Base-by-base conservation (phyloP, 139 green algal species). In the Tetradesmus lagerheimii region DNA sequence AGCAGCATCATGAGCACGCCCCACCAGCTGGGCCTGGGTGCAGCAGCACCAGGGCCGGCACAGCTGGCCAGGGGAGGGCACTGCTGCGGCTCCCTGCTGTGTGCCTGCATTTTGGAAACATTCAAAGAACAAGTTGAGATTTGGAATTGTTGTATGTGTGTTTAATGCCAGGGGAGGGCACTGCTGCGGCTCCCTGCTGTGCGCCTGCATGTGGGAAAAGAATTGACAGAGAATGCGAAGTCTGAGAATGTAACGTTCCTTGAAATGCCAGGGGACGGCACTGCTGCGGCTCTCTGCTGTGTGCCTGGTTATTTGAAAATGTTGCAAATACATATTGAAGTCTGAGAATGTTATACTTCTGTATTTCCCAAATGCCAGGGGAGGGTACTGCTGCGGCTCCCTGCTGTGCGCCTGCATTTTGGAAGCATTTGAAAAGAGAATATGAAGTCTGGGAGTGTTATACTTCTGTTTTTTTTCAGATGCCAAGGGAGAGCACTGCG, bases 1-100 rank as follows among this genome's bases (percentile, higher is more conserved):
- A 87, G 50, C 34, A 87, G 47, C 81, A 87, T 34, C 50, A 87
- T 14, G 12, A 77, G 18, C 16, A 87, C n/a, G 27, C 81, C 81
- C 18, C 25, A 35, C 81, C 81, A 87, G 16, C 45, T 76, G 34
- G 38, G 64, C 12, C 11, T 20, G 16, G 81, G 81, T 3, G 25
- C 8, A 23, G 81, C 35, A 4, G 14, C 34, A 23, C 50, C 81
- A 0, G 34, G 34, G 16, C 1, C 27, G 0, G 11, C 27, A 35
- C 81, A 87, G 31, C 50, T 50, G 14, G 16, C 81, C 31, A 87
- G 81, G 0, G 23, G 16, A 15, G 81, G 81, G 15, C 81, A 87
- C 31, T 50, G 35, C 27, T 31, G 16, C 6, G 81, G 81, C 9
- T 23, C 50, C 14, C 50, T 77, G 31, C 31, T 87, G 81, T 47